A percentile compares a stretch with the other conserved stretches of the same genome.
Conservation (phyloP, 805 yeast species). For the Spathaspora hagerdaliae region DNA sequence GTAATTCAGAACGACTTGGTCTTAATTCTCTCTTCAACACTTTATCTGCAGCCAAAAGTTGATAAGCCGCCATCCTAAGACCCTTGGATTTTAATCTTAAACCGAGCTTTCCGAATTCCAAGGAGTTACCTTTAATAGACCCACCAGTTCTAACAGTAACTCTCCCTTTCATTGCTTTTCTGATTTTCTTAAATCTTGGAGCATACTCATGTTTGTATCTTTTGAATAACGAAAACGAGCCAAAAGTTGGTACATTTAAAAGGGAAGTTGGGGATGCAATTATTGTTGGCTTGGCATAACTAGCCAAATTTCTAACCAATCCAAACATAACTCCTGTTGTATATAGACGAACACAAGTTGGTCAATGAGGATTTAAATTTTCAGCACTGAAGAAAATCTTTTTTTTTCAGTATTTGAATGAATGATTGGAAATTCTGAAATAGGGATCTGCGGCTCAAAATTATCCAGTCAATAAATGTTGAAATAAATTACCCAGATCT, state of each 20-base stretch:
- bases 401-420: neutral
- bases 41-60: conserved; percentile 85
- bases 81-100: conserved; percentile 89
- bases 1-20: conserved; percentile 68
- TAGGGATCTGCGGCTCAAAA: neutral
- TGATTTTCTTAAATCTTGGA: conserved; percentile 65
- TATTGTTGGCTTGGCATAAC: neutral
- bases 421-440: neutral
- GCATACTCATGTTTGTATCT: conserved; percentile 68
- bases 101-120: conserved; percentile 81
- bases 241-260: conserved; percentile 1
- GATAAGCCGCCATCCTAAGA: conserved; percentile 77
- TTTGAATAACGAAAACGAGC: neutral
- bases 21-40: conserved; percentile 81
- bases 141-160: conserved; percentile 95
- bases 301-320: conserved; percentile 1
- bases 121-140: conserved; percentile 79
- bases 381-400: neutral
- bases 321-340: conserved; percentile 3
- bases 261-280: neutral
- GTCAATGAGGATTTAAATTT: too few species aligned
- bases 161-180: conserved; percentile 89
- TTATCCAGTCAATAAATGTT: neutral
- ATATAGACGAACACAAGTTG: too few species aligned
- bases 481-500: too few species aligned